These are phyloP conservation scores for Aureobasidium sp. DNA, from an alignment of 2,329 filamentous ascomycete genomes.

Conservation along the genomic window DNA sequence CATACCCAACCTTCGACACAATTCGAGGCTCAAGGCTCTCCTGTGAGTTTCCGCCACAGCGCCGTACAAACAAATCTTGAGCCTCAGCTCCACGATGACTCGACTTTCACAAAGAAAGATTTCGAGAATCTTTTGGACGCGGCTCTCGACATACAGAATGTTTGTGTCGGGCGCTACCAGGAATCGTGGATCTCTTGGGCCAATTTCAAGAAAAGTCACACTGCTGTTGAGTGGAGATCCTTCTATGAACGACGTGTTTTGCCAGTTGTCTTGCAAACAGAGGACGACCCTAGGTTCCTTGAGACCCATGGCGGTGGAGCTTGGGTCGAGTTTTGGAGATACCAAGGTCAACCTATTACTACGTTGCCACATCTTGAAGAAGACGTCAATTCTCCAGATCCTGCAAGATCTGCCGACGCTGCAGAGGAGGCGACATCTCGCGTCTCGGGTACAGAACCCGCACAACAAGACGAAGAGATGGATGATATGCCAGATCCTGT, in stretches of 20 bases:
- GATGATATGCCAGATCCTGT: background rate
- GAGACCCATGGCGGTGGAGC: background rate
- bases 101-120: slow-evolving; percentile 29
- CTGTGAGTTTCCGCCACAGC: background rate
- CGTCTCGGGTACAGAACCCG: background rate
- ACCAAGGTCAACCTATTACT: slow-evolving; percentile 7
- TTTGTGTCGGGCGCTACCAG: slow-evolving; percentile 15
- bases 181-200: slow-evolving; percentile 25
- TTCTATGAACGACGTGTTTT: slow-evolving; percentile 24
- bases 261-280: slow-evolving; percentile 20
- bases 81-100: background rate
- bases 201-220: slow-evolving; percentile 17
- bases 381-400: too few relatives aligned
- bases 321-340: slow-evolving; percentile 8
- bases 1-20: background rate
- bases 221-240: slow-evolving; percentile 23
- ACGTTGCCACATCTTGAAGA: background rate
- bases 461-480: background rate
- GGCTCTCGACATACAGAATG: slow-evolving; percentile 17
- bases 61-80: background rate
- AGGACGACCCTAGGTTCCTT: background rate
- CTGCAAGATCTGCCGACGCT: background rate
- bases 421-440: background rate
- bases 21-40: background rate
- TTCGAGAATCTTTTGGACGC: slow-evolving; percentile 18